Evolutionary conservation across 2,329 filamentous ascomycete genomes (phyloP).

Genomic region (Aureobasidium sp.): DNA sequence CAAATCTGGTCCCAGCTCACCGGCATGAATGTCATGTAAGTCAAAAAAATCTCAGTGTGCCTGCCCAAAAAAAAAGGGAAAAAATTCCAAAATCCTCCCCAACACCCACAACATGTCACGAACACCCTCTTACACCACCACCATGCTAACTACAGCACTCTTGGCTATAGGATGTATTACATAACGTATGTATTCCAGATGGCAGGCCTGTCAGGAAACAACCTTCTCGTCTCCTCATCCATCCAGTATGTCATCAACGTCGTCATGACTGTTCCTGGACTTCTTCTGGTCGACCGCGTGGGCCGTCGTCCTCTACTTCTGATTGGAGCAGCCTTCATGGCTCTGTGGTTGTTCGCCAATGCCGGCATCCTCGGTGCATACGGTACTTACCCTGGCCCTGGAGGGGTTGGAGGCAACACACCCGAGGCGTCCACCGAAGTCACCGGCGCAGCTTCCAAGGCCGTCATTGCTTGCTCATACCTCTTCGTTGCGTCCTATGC

Average conservation of each 20-base stretch:
- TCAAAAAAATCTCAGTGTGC: neutral
- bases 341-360: constrained; percentile 53
- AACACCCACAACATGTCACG: neutral
- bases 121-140: neutral
- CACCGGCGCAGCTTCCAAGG: constrained; percentile 31
- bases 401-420: constrained; percentile 32
- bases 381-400: constrained; percentile 35
- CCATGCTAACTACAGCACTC: neutral
- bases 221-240: constrained; percentile 55
- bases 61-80: neutral
- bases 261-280: constrained; percentile 64
- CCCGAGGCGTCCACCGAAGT: constrained; percentile 35
- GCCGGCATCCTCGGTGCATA: constrained; percentile 54
- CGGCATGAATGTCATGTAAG: constrained; percentile 65
- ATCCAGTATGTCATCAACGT: constrained; percentile 78
- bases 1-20: constrained; percentile 71
- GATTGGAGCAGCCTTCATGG: constrained; percentile 58
- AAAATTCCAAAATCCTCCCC: too few relatives aligned
- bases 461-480: constrained; percentile 61
- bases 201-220: constrained; percentile 51
- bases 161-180: constrained; percentile 15
- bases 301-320: constrained; percentile 62
- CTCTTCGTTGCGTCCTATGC: constrained; percentile 65
- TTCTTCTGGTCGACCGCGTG: constrained; percentile 54
- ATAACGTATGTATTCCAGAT: constrained; percentile 59